phyloP scores from a whole-genome alignment of 75 land plant genomes.

The Cunninghamia lanceolata region DNA sequence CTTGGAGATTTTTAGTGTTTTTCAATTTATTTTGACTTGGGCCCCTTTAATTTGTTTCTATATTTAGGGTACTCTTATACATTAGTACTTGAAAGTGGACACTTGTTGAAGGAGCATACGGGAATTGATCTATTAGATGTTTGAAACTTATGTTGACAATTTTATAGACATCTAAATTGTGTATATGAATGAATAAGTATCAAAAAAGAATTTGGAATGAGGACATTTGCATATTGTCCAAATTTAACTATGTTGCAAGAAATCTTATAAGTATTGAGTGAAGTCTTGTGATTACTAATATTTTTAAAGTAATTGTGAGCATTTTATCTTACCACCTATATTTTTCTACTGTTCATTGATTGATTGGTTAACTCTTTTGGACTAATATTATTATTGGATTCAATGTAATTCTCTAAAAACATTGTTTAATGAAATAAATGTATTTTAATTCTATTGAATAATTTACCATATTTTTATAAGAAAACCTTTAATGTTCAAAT shows the following conservation, averaged over 20 bases:
- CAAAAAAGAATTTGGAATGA: neutral
- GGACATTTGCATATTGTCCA: neutral
- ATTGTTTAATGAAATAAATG: neutral
- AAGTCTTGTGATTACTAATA: neutral
- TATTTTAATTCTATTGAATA: too few relatives aligned
- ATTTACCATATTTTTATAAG: neutral
- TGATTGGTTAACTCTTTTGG: neutral
- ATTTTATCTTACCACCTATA: too few relatives aligned
- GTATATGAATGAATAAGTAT: neutral
- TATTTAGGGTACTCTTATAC: slow-evolving; percentile 63
- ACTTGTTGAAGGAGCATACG: slow-evolving; percentile 52
- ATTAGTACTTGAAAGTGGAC: slow-evolving; percentile 88
- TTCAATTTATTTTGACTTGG: neutral
- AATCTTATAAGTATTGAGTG: neutral
- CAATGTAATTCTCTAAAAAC: too few relatives aligned
- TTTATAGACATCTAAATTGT: neutral
- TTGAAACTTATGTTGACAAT: neutral
- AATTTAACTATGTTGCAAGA: neutral
- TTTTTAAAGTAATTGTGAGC: neutral
- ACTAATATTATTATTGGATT: neutral
- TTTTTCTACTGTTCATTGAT: too few relatives aligned
- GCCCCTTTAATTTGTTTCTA: slow-evolving; percentile 10
- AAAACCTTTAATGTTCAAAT: neutral
- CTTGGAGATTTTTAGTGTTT: neutral
- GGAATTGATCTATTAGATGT: neutral